Base-by-base conservation (phyloP, 768 basidiomycete species). In the Pisolithus orientalis region DNA sequence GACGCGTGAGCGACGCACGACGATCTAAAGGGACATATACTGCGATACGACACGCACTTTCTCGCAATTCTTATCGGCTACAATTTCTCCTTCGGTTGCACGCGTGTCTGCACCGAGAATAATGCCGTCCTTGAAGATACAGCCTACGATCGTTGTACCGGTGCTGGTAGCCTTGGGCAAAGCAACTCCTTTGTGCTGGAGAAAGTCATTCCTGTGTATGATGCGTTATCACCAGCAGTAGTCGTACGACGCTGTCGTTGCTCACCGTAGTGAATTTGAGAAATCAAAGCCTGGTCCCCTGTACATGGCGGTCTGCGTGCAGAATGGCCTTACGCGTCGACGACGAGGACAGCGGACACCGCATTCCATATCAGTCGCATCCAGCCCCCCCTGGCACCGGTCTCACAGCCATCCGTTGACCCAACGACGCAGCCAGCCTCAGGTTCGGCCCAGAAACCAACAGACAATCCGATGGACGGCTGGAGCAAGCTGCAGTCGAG, bases 41-140 rank as follows among this genome's bases (percentile, higher is more conserved):
- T 40, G 44, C 34, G 52, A 14, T 44, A 14, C 27, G 24, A 39
- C 16, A 59, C 73, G 44, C 51, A 94, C 95, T 87, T 99, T 99
- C 75, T 98, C 96, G 71, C 96, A 99, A 73, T 99, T 99, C 82
- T 99, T 98, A 75, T 98, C 95, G 0, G 92, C 92, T 27, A 99
- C 91, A 58, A 98, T 97, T 24, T 82, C 80, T 1, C 95, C 96
- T 55, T 85, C 90, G 0, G 96, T 98, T 4, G 96, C 94, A 61
- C 95, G 79, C 1, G 96, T 99, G 70, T 98, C 96, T 13, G 96
- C 96, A 44, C 95, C 96, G 5, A 99, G 80, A 16, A 95, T 81
- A 59, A 99, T 85, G 5, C 96, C 96, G 64, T 91, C 90, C 59
- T 84, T 85, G 70, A 88, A 97, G 51, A 96, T 71, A 63, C 92